These are phyloP conservation scores for Rhynchospora breviuscula DNA, from an alignment of 176 grass and related monocot species.

Conservation along the genomic window DNA sequence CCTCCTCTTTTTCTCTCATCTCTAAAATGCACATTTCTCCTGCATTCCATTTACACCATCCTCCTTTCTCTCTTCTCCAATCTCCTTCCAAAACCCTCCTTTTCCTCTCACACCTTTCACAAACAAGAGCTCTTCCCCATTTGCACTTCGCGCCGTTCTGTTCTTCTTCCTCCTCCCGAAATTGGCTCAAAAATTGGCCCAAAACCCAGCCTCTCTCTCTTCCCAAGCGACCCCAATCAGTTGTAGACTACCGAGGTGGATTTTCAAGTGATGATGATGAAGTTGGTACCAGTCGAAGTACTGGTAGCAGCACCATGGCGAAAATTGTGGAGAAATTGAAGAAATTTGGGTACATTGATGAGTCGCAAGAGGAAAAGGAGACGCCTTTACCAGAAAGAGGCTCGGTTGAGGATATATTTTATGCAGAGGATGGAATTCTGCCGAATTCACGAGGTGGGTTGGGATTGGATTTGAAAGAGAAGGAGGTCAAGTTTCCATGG, in stretches of 20 bases:
- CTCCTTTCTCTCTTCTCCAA: slow-evolving; percentile 36
- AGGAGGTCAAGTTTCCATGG: slow-evolving; percentile 68
- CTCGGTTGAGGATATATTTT: slow-evolving; percentile 84
- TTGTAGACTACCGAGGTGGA: slow-evolving; percentile 56
- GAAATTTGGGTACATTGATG: slow-evolving; percentile 56
- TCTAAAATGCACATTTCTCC: slow-evolving; percentile 48
- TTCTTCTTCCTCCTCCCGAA: slow-evolving; percentile 27
- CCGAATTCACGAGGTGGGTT: slow-evolving; percentile 58
- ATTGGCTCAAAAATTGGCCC: slow-evolving; percentile 41
- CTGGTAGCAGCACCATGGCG: slow-evolving; percentile 63
- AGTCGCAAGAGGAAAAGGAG: slow-evolving; percentile 24
- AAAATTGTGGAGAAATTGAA: slow-evolving; percentile 74
- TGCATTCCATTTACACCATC: slow-evolving; percentile 39
- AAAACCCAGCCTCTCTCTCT: slow-evolving; percentile 17
- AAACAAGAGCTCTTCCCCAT: background rate
- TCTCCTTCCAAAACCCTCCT: slow-evolving; percentile 15
- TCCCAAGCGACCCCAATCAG: slow-evolving; percentile 25
- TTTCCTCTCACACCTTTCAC: background rate
- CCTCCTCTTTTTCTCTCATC: background rate
- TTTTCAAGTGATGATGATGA: slow-evolving; percentile 60
- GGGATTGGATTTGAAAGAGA: slow-evolving; percentile 28
- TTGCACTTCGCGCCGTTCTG: slow-evolving; percentile 17
- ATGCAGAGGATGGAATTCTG: slow-evolving; percentile 62
- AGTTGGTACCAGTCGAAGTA: slow-evolving; percentile 51
- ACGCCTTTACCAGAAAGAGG: slow-evolving; percentile 43